Percentiles rank a stretch among this genome's conserved stretches.
These are phyloP conservation scores for Leishmania gerbilli DNA, from an alignment of 208 protist species.

Conservation along the genomic window DNA sequence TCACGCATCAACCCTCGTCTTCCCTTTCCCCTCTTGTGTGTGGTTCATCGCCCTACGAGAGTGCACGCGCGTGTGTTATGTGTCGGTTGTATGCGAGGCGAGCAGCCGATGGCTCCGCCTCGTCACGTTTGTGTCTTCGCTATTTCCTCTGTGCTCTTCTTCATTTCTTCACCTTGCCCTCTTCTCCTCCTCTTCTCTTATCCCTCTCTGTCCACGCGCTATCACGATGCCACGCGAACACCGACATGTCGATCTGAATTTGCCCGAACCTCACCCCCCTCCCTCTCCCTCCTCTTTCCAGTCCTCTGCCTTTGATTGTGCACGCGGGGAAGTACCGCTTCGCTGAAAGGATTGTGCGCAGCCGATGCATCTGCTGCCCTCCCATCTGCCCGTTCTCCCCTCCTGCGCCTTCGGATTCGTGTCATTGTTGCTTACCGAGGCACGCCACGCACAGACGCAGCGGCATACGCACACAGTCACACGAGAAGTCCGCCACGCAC, in stretches of 20 bases:
- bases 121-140: neutral
- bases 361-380: neutral
- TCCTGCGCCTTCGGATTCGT: neutral
- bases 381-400: neutral
- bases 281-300: neutral
- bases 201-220: neutral
- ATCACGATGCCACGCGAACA: neutral
- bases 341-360: neutral
- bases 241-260: neutral
- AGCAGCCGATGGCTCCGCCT: neutral
- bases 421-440: neutral
- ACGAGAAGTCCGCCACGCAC: neutral
- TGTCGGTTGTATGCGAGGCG: neutral
- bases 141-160: neutral
- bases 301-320: neutral
- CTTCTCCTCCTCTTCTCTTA: neutral
- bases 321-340: neutral
- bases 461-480: neutral
- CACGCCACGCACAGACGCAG: neutral
- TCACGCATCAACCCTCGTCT: neutral
- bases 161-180: neutral
- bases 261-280: neutral
- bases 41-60: neutral
- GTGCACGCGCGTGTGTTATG: neutral
- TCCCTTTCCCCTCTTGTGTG: neutral